phyloP scores from a whole-genome alignment of 2,329 filamentous ascomycete genomes.

The Penicillium sp. region DNA sequence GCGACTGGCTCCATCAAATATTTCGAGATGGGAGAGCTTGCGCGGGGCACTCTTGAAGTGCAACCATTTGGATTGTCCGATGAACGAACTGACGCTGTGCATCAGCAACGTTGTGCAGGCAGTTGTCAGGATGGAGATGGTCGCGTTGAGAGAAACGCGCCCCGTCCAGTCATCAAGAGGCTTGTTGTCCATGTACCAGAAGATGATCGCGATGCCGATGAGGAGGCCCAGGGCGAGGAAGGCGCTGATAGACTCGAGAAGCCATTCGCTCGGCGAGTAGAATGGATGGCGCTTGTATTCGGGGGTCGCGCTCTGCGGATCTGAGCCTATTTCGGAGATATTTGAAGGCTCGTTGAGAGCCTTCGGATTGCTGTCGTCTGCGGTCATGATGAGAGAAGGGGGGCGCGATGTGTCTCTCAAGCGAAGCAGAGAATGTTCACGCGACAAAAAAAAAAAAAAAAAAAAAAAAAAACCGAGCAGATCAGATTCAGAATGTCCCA shows the following conservation, averaged over 20 bases:
- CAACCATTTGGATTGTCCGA: constrained; percentile 26
- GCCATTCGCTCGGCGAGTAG: constrained; percentile 22
- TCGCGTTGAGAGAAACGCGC: constrained; percentile 22
- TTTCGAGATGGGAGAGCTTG: constrained; percentile 22
- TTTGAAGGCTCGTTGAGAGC: background rate
- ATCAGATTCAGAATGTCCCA: background rate
- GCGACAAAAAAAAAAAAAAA: background rate
- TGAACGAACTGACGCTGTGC: constrained; percentile 21
- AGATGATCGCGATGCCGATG: constrained; percentile 18
- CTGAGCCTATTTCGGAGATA: background rate
- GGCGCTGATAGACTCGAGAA: constrained; percentile 19
- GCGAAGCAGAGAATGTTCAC: background rate
- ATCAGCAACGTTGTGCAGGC: constrained; percentile 19
- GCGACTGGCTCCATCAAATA: constrained; percentile 23
- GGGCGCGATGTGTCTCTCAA: background rate
- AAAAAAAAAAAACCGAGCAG: background rate
- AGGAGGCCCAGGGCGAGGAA: constrained; percentile 18
- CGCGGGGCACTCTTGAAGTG: constrained; percentile 17
- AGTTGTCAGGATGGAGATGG: constrained; percentile 23
- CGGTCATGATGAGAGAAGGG: background rate
- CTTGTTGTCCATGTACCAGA: constrained; percentile 23
- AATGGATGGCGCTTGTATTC: constrained; percentile 22
- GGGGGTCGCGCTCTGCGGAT: constrained; percentile 1
- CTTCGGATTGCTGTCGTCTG: background rate
- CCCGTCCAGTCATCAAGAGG: constrained; percentile 18